Base-by-base conservation (phyloP, 2,329 filamentous ascomycete genomes). In the Cadophora sp. region DNA sequence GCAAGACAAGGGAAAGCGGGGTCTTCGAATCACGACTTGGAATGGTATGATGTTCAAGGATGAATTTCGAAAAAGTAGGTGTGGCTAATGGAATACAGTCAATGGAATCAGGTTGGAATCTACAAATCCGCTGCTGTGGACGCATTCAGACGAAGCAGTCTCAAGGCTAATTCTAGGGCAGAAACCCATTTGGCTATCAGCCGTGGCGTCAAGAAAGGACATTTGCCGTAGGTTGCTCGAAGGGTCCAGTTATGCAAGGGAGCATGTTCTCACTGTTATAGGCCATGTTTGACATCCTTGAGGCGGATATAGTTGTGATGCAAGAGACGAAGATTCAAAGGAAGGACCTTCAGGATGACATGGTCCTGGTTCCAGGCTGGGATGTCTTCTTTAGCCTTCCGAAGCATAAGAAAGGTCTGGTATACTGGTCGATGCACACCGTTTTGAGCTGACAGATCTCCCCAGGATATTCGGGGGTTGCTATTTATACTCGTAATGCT, bases 261-360 rank as follows among this genome's bases (percentile, higher is more conserved):
- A 43, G 60, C 26, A 53, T 55, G 26, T 50, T 53, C 26, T 63
- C 50, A 24, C 67, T 69, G 11, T 5, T 60, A 1, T 68, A 93
- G 91, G 86, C 91, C 72, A 98, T 98, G 96, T 98, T 99, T 80
- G 92, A 97, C 73, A 92, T 91, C 53, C 86, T 99, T 7, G 92
- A 96, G 78, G 90, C 94, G 64, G 96, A 99, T 79, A 96, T 99
- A 71, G 89, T 98, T 22, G 86, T 97, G 68, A 94, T 98, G 83
- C 96, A 99, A 79, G 96, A 98, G 80, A 90, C 93, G 53, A 99
- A 98, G 81, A 97, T 98, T 50, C 96, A 98, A 77, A 87, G 91
- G 67, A 97, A 97, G 78, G 94, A 97, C 74, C 83, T 99, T 1
- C 86, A 85, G 50, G 96, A 98, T 84, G 96, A 98, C 74, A 98